Base-by-base conservation (phyloP, 2,329 filamentous ascomycete genomes). In the Colletotrichum kahawae region DNA sequence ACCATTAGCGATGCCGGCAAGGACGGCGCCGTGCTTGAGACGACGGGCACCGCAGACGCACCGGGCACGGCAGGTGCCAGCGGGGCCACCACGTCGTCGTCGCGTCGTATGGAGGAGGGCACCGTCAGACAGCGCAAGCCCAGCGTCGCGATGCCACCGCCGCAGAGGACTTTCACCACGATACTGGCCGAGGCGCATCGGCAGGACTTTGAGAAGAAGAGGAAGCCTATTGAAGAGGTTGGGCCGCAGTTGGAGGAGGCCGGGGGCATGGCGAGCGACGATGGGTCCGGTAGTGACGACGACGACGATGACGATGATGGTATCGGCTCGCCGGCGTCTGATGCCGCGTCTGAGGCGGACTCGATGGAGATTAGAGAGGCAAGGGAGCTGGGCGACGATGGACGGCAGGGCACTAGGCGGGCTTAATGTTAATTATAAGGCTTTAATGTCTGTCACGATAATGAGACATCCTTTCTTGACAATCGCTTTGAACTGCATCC, bases 181-280 rank as follows among this genome's bases (percentile, higher is more conserved):
- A 92, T 95, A n/a, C 88, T 98, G 78, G 94, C 95, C 5, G 90
- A 93, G 76, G 96, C 96, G 7, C 97, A 98, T 82, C 93, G 91
- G 76, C 94, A 98, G 82, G 96, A 98, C 84, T 98, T 98, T 82
- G 94, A 97, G 84, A 94, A 97, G 86, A 94, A 92, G 82, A 90
- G 91, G 77, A 84, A 82, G 78, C 84, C 84, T 0, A 74, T 77
- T 4, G 77, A 77, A 1, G 59, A 70, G 4, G 78, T 75, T 24
- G 63, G 64, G 16, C 75, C 77, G 57, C 71, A 76, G 54, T 67
- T 75, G n/a, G 81, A 80, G 27, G 78, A 81, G 34, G 79, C 72
- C 0, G 79, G 77, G 0, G 78, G 79, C 7, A 77, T 79, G 48
- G 77, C 78, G 27, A 78, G 77, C 33, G 79, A 79, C 4, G 79